Evolutionary conservation across 352 stramenopile species (phyloP).

Genomic region (Globisporangium paddicum): DNA sequence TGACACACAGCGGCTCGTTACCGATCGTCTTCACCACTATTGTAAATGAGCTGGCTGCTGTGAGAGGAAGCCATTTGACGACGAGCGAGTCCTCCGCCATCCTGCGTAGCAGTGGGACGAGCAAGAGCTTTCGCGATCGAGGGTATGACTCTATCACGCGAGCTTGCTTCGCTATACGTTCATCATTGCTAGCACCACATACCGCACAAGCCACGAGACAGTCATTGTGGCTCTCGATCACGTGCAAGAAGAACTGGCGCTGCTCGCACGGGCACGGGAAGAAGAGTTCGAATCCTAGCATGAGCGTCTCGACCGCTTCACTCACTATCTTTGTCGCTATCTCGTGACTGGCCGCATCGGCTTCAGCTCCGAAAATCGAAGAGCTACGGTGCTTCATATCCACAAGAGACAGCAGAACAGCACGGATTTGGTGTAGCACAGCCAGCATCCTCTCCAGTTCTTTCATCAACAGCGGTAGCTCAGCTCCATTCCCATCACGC

Average conservation of each 20-base stretch:
- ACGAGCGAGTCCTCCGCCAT: constrained; percentile 65
- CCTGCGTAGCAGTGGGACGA: constrained; percentile 53
- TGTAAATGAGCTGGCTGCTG: neutral
- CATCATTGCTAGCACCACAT: neutral
- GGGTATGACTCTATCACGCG: constrained; percentile 10
- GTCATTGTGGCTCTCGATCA: constrained; percentile 15
- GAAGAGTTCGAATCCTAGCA: constrained; percentile 86
- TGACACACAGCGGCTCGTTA: neutral
- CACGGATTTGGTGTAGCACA: constrained; percentile 16
- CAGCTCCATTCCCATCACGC: neutral
- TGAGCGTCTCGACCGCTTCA: constrained; percentile 56
- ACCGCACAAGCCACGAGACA: neutral
- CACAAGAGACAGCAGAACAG: constrained; percentile 25
- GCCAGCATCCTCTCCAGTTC: constrained; percentile 7
- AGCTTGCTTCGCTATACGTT: neutral
- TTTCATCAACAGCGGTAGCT: neutral
- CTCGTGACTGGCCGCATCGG: constrained; percentile 6
- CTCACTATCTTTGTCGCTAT: constrained; percentile 21
- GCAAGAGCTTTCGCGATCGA: constrained; percentile 33
- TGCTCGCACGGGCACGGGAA: constrained; percentile 76
- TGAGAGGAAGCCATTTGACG: constrained; percentile 30
- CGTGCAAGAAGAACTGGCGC: constrained; percentile 47
- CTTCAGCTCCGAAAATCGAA: constrained; percentile 2
- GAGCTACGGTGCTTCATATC: constrained; percentile 21
- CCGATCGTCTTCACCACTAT: neutral